Conservation (phyloP, 305 asterid genomes). For the Withania somnifera region DNA sequence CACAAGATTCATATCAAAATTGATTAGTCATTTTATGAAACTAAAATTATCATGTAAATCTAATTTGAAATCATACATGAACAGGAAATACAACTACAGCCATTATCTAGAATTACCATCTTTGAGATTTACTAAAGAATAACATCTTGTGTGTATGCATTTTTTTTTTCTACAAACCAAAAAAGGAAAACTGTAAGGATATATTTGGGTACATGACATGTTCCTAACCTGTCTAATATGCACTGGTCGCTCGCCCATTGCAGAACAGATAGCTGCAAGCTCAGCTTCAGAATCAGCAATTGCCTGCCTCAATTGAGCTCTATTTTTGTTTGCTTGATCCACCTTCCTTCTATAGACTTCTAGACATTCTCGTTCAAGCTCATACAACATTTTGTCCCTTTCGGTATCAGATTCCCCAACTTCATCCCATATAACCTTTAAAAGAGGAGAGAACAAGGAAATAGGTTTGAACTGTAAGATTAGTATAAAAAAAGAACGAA, state of each 20-base stretch:
- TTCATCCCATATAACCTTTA: slow-evolving; percentile 94
- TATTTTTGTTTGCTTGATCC: slow-evolving; percentile 77
- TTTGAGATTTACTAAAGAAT: not conserved
- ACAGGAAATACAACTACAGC: not conserved
- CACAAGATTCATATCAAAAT: slow-evolving; percentile 1
- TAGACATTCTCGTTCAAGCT: slow-evolving; percentile 83
- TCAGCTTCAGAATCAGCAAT: slow-evolving; percentile 99
- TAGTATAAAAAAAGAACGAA: not conserved
- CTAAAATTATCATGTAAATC: not conserved
- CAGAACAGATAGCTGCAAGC: slow-evolving; percentile 81
- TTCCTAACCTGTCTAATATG: slow-evolving; percentile 77
- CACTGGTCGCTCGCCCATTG: slow-evolving; percentile 94
- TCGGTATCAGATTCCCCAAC: slow-evolving; percentile 90
- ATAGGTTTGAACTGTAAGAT: not conserved
- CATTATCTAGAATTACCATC: not conserved
- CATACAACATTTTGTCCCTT: slow-evolving; percentile 72
- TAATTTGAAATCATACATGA: not conserved
- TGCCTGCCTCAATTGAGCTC: slow-evolving; percentile 90
- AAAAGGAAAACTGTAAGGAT: not conserved
- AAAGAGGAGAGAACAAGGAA: slow-evolving; percentile 3
- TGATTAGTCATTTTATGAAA: not conserved
- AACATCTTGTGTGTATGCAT: not conserved
- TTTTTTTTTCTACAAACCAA: too few species aligned
- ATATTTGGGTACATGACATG: not conserved
- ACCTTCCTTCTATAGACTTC: slow-evolving; percentile 90